Evolutionary conservation across 306 rosid species (phyloP), one percentile per base, ranked within the genome.

Genomic region (Acacia confusa): DNA sequence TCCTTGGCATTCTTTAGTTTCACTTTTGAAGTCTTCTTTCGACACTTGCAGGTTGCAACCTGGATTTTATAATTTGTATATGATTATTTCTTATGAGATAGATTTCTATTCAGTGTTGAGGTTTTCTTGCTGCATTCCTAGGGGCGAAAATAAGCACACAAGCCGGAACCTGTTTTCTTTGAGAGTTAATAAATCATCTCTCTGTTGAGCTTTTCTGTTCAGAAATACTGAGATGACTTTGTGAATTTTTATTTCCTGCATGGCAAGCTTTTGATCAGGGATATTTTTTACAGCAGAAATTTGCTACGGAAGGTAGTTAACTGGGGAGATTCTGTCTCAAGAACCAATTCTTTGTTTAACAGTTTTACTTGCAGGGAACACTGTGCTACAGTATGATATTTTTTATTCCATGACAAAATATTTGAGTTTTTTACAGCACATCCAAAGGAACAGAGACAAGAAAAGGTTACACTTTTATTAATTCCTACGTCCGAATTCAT

Each of bases 221-320:
- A 19, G 70, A 3, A 19, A 67, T 36, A 2, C 9, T 32, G 44
- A 1, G 12, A 28, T 72, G 32, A 17, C 55, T 64, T 2, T 63
- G 30, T 40, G 30, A 40, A 41, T 17, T 47, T 65, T 58, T 72
- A 43, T 72, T 78, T 25, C 64, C 45, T 77, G 78, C 24, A 1
- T 20, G 67, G 61, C 50, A 52, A 75, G 72, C 79, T 61, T 45
- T 19, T 78, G 47, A 74, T 69, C n/a, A 40, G 78, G 34, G 25
- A 57, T 76, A 24, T 7, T 44, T 15, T 53, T 81, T 65, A 22
- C 45, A 24, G 65, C 78, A 50, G 34, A 40, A 75, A 34, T 50
- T 45, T 76, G 32, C 25, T 7, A 9, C 28, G 25, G 12, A 22
- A 10, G 34, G 34, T 22, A 41, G 74, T 24, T 22, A 17, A 68